Percentiles rank a stretch among this genome's conserved stretches.
Conservation (phyloP, 148 eudicot species). For the Selenicereus undatus region DNA sequence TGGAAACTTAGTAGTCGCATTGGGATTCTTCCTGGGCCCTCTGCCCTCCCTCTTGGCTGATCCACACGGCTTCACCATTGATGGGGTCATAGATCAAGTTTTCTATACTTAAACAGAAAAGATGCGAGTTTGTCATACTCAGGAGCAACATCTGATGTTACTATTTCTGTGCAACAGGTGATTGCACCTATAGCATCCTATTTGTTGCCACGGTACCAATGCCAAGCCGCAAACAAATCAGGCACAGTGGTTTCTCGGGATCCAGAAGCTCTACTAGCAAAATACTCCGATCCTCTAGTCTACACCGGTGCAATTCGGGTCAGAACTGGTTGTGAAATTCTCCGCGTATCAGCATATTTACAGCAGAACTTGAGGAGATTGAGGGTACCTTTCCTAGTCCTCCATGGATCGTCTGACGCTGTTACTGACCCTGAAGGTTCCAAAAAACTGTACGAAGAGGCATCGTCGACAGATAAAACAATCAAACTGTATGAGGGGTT, state of each 20-base stretch:
- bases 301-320: constrained; percentile 83
- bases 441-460: constrained; percentile 52
- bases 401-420: constrained; percentile 69
- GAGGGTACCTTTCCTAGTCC: constrained; percentile 63
- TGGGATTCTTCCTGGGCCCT: not conserved
- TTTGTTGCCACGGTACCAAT: constrained; percentile 63
- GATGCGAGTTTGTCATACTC: not conserved
- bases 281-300: constrained; percentile 83
- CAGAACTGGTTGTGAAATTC: constrained; percentile 78
- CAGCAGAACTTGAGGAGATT: constrained; percentile 46
- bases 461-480: constrained; percentile 59
- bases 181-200: constrained; percentile 75
- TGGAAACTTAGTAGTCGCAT: no score
- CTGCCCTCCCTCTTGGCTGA: not conserved
- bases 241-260: constrained; percentile 62
- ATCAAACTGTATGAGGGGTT: constrained; percentile 56
- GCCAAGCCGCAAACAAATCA: constrained; percentile 69
- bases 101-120: no score
- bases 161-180: constrained; percentile 30
- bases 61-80: not conserved
- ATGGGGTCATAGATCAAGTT: no score
- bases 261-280: constrained; percentile 59
- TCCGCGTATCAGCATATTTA: constrained; percentile 54
- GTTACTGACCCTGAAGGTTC: constrained; percentile 86
- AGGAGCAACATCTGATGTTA: not conserved